Percentiles rank a stretch among this genome's conserved stretches.
phyloP scores from a whole-genome alignment of 2,329 filamentous ascomycete species.

The Furcasterigmium furcatum region DNA sequence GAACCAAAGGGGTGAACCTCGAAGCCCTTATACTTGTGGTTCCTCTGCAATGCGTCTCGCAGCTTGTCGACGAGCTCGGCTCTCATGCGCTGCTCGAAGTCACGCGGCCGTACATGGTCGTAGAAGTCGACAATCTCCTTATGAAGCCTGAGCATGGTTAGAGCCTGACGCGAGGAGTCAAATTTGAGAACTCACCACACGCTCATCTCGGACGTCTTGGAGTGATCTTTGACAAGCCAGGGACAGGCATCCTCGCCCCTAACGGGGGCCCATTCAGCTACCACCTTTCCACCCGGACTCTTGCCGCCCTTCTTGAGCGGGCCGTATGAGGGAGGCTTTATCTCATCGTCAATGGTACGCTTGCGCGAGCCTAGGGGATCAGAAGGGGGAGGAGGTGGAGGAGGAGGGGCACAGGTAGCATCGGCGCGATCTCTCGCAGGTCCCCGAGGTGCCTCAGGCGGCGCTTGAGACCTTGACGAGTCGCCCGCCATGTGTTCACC shows the following conservation, averaged over 20 bases:
- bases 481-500: neutral
- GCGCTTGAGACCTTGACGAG: neutral
- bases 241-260: constrained; percentile 48
- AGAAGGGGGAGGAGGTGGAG: constrained; percentile 17
- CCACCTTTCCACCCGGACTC: constrained; percentile 47
- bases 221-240: constrained; percentile 59
- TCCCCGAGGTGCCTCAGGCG: neutral
- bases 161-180: no score
- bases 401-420: constrained; percentile 14
- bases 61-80: constrained; percentile 69
- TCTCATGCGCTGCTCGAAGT: constrained; percentile 76
- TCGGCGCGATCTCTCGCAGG: constrained; percentile 4
- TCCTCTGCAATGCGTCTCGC: constrained; percentile 49
- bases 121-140: constrained; percentile 91
- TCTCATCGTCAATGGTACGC: constrained; percentile 67
- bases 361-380: constrained; percentile 64
- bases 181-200: constrained; percentile 52
- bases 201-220: constrained; percentile 46
- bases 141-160: constrained; percentile 59
- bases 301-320: constrained; percentile 48
- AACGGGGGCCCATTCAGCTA: constrained; percentile 48
- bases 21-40: constrained; percentile 52
- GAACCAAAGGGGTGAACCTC: constrained; percentile 83
- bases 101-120: constrained; percentile 72
- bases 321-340: constrained; percentile 55